Conservation (phyloP, 1,139 yeast species). For the Debaryomyces psychrophilus region DNA sequence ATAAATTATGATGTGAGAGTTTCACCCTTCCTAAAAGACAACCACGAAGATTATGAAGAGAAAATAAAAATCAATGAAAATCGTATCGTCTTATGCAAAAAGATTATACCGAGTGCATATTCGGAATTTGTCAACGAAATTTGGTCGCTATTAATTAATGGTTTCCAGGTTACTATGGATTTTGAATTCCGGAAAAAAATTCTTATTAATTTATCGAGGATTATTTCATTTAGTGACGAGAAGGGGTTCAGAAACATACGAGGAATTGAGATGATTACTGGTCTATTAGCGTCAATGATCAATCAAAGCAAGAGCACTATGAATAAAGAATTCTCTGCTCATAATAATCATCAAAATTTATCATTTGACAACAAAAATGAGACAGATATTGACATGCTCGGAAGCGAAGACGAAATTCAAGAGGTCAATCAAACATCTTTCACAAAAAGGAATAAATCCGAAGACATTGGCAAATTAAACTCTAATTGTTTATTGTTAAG, state of each 20-base stretch:
- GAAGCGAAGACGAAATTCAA: slow-evolving; percentile 9
- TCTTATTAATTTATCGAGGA: slow-evolving; percentile 58
- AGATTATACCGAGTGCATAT: slow-evolving; percentile 30
- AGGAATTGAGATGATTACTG: slow-evolving; percentile 39
- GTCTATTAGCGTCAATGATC: slow-evolving; percentile 68
- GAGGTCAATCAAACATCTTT: background rate
- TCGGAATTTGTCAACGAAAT: slow-evolving; percentile 51
- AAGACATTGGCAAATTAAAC: slow-evolving; percentile 19
- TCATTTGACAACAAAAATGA: slow-evolving; percentile 11
- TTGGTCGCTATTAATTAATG: slow-evolving; percentile 63
- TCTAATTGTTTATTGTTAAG: slow-evolving; percentile 52
- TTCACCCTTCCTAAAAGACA: slow-evolving; percentile 36
- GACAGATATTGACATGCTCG: slow-evolving; percentile 13
- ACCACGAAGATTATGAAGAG: slow-evolving; percentile 29
- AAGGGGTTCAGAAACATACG: slow-evolving; percentile 25
- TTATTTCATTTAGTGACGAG: slow-evolving; percentile 38
- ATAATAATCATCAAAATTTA: slow-evolving; percentile 1
- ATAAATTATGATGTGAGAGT: slow-evolving; percentile 28
- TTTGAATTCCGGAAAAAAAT: slow-evolving; percentile 63
- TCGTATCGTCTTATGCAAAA: slow-evolving; percentile 30
- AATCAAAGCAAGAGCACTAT: slow-evolving; percentile 54
- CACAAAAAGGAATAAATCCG: slow-evolving; percentile 11
- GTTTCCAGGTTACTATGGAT: slow-evolving; percentile 79
- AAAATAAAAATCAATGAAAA: slow-evolving; percentile 29
- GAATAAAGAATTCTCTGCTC: slow-evolving; percentile 18